A percentile compares a stretch with the other conserved stretches of the same genome.
Evolutionary conservation across 192 early-diverging fungal species (phyloP).

Genomic region (Coemansia sp.): DNA sequence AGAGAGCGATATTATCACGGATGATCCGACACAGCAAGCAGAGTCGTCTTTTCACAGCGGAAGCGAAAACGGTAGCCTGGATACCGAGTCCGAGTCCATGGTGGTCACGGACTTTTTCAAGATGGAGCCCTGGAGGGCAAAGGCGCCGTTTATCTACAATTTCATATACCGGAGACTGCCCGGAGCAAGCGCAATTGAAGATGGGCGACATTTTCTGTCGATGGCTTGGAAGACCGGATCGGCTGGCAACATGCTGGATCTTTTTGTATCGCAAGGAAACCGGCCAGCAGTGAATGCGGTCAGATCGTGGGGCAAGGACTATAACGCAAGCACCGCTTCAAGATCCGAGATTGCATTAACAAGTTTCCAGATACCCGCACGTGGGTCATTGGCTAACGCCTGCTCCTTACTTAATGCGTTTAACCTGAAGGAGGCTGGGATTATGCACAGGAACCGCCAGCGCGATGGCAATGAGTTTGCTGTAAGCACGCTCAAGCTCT

Average conservation of each 20-base stretch:
- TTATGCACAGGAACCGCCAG: conserved; percentile 10
- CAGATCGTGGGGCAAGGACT: conserved; percentile 6
- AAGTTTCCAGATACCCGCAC: conserved; percentile 25
- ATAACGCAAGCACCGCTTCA: not conserved
- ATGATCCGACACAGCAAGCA: not conserved
- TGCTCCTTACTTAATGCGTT: conserved; percentile 24
- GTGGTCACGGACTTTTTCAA: conserved; percentile 15
- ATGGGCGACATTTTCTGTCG: conserved; percentile 24
- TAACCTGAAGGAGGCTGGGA: conserved; percentile 9
- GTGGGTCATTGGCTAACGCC: conserved; percentile 9
- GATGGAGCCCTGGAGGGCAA: conserved; percentile 22
- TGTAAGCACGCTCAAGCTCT: conserved; percentile 27
- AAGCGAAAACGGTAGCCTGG: not conserved
- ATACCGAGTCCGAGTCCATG: not conserved
- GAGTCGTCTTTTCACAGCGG: not conserved
- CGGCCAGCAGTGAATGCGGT: conserved; percentile 1
- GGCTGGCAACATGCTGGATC: conserved; percentile 4
- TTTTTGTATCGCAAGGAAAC: conserved; percentile 39
- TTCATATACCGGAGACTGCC: conserved; percentile 31
- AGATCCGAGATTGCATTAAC: conserved; percentile 24
- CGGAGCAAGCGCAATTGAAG: not conserved
- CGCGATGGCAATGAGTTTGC: conserved; percentile 21
- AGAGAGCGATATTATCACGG: not conserved
- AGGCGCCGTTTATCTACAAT: conserved; percentile 39
- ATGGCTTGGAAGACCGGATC: conserved; percentile 31